phyloP scores from a whole-genome alignment of 768 basidiomycete species.

The Boletus sp. region DNA sequence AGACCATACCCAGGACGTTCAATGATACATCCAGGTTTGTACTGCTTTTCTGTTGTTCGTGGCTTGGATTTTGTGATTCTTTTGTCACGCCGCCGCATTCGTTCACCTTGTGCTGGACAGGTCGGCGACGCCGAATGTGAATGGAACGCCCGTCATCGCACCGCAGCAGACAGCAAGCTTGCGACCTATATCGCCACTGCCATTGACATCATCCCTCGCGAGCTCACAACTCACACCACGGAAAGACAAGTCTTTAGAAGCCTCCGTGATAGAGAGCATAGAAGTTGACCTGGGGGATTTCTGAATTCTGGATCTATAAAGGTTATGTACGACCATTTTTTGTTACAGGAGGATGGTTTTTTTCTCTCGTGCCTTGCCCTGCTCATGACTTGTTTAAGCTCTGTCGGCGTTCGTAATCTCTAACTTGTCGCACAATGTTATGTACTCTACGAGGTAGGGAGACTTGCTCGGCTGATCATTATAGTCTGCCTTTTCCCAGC shows the following conservation, averaged over 20 bases:
- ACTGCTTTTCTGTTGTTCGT: conserved; percentile 2
- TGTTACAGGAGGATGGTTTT: not conserved
- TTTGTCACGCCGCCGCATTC: conserved; percentile 9
- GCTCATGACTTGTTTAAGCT: not conserved
- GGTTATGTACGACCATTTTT: conserved; percentile 2
- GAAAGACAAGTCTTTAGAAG: conserved; percentile 48
- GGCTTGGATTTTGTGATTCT: conserved; percentile 21
- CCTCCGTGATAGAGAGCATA: conserved; percentile 59
- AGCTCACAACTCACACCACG: conserved; percentile 29
- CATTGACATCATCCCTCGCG: conserved; percentile 19
- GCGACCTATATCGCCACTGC: conserved; percentile 39
- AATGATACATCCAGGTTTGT: conserved; percentile 61
- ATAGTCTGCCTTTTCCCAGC: not conserved
- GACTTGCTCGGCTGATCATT: conserved; percentile 3
- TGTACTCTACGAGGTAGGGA: conserved; percentile 6
- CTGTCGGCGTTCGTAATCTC: conserved; percentile 1
- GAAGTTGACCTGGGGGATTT: conserved; percentile 82
- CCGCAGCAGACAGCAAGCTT: conserved; percentile 25
- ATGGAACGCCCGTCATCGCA: conserved; percentile 41
- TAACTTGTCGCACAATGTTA: not conserved
- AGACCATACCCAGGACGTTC: conserved; percentile 59
- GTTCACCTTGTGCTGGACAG: conserved; percentile 21
- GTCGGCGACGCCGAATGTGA: conserved; percentile 48
- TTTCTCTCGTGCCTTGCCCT: not conserved
- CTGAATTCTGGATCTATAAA: conserved; percentile 31